Percentiles rank a stretch among this genome's conserved stretches.
These are phyloP conservation scores for Suillus paluster DNA, from an alignment of 768 basidiomycete species.

Conservation along the genomic window DNA sequence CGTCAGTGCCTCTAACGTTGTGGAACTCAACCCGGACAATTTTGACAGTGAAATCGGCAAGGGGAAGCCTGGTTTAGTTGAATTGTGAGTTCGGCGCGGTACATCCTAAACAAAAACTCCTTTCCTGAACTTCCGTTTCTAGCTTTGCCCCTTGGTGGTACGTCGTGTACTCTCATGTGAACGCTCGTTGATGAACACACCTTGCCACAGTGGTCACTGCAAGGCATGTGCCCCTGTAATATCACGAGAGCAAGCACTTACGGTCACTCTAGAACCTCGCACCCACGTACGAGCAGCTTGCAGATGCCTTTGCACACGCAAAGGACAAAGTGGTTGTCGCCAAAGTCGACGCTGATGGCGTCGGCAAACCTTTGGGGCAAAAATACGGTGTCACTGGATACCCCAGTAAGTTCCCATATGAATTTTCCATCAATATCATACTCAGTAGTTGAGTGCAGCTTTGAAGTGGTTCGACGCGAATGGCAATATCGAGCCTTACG, in stretches of 20 bases:
- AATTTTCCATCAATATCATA: neutral
- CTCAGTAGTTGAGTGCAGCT: slow-evolving; percentile 50
- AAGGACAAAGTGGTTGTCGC: slow-evolving; percentile 88
- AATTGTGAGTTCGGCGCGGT: slow-evolving; percentile 68
- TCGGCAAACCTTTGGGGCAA: slow-evolving; percentile 73
- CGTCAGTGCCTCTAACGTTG: slow-evolving; percentile 77
- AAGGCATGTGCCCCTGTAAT: slow-evolving; percentile 55
- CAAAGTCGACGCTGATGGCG: slow-evolving; percentile 93
- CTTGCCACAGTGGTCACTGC: slow-evolving; percentile 72
- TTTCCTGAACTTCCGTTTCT: slow-evolving; percentile 8
- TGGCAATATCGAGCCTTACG: slow-evolving; percentile 70
- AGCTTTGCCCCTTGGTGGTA: slow-evolving; percentile 94
- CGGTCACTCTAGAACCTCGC: slow-evolving; percentile 71
- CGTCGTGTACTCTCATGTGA: slow-evolving; percentile 25
- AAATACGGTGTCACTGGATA: slow-evolving; percentile 83
- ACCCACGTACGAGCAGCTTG: slow-evolving; percentile 86
- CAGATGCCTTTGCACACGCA: slow-evolving; percentile 78
- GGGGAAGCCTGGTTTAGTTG: slow-evolving; percentile 84
- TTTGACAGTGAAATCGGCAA: slow-evolving; percentile 79
- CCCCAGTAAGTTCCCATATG: slow-evolving; percentile 64
- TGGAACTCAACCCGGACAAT: slow-evolving; percentile 76
- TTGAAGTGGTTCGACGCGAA: slow-evolving; percentile 88
- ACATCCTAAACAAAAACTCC: slow-evolving; percentile 5
- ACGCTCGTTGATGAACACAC: neutral
- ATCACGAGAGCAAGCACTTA: slow-evolving; percentile 1